A percentile compares a stretch with the other conserved stretches of the same genome.
Evolutionary conservation across 2,329 filamentous ascomycete species (phyloP).

Genomic region (Neoarthrinium moseri): DNA sequence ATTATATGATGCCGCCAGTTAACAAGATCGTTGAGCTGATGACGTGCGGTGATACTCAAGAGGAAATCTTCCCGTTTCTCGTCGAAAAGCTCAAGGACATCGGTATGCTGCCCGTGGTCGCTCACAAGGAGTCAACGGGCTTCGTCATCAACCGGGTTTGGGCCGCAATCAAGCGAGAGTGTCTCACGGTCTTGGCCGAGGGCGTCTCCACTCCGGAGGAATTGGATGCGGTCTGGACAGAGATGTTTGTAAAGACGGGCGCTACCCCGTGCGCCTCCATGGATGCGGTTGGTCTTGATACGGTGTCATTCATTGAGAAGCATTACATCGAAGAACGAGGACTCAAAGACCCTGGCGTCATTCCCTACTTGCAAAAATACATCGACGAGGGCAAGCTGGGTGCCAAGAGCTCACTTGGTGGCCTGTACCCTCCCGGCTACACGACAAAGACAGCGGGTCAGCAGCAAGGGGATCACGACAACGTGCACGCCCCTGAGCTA

Average conservation of each 20-base stretch:
- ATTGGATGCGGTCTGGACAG: conserved; percentile 29
- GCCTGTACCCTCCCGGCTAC: conserved; percentile 3
- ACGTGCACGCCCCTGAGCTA: conserved; percentile 2
- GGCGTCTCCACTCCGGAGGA: conserved; percentile 28
- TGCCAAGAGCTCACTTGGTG: conserved; percentile 27
- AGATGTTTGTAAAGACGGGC: conserved; percentile 26
- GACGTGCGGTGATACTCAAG: conserved; percentile 28
- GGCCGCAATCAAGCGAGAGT: conserved; percentile 33
- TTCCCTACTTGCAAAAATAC: conserved; percentile 25
- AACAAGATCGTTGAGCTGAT: conserved; percentile 33
- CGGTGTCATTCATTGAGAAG: conserved; percentile 26
- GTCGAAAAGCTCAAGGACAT: conserved; percentile 23
- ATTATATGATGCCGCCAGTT: conserved; percentile 32
- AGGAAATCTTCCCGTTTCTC: conserved; percentile 27
- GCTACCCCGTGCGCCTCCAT: conserved; percentile 30
- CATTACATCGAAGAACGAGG: conserved; percentile 16
- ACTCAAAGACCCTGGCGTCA: conserved; percentile 10
- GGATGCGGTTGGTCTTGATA: conserved; percentile 32
- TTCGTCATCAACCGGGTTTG: conserved; percentile 35
- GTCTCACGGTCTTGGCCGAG: conserved; percentile 27
- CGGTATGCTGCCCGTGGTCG: conserved; percentile 24
- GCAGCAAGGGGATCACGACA: conserved; percentile 1
- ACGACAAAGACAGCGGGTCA: conserved; percentile 4
- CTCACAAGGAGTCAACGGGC: conserved; percentile 27
- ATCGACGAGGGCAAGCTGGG: conserved; percentile 24